Base-by-base conservation (phyloP, 805 yeast genomes). In the Yarrowia yakushimensis region DNA sequence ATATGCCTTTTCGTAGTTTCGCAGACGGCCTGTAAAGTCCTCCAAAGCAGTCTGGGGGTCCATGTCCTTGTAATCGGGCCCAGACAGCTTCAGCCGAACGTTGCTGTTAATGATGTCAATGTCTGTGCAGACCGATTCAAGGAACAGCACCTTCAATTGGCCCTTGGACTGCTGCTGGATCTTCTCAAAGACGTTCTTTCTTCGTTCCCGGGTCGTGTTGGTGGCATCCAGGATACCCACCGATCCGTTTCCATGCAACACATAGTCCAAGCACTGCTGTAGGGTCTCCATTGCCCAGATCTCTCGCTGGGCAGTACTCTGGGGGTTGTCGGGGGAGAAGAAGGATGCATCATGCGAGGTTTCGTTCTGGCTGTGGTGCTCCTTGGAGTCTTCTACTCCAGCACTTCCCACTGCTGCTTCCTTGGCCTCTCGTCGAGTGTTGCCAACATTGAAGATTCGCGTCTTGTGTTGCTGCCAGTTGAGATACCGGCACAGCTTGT, bases 221-320 rank as follows among this genome's bases (percentile, higher is more conserved):
- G 97, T 90, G 22, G 97, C 97, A 74, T 94, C 99, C 63, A 92
- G 78, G 10, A 93, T 90, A 2, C 97, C 99, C 9, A 93, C 97
- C 6, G 92, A 85, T 1, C 98, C 98, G 31, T 85, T 83, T 0
- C 90, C 96, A 13, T 83, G 80, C 52, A 91, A 72, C 4, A 94
- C 81, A 74, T 89, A 92, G 67, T 92, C 93, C 34, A 93, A 77
- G 62, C 93, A 75, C 69, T 87, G 88, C 65, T 90, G 93, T 63
- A 93, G 76, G 0, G 99, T 93, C 66, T 93, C 70, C 84, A 87
- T 85, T 0, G 99, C 99, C 98, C 98, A 94, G 72, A 87, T 82
- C 70, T 93, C 97, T 65, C 98, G 82, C 46, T 90, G 76, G 31
- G 79, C 77, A 3, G 83, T 83, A 17, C 87, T 83, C 13, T 82